Evolutionary conservation across 352 stramenopile species (phyloP).

Genomic region (Phytophthora constricta): DNA sequence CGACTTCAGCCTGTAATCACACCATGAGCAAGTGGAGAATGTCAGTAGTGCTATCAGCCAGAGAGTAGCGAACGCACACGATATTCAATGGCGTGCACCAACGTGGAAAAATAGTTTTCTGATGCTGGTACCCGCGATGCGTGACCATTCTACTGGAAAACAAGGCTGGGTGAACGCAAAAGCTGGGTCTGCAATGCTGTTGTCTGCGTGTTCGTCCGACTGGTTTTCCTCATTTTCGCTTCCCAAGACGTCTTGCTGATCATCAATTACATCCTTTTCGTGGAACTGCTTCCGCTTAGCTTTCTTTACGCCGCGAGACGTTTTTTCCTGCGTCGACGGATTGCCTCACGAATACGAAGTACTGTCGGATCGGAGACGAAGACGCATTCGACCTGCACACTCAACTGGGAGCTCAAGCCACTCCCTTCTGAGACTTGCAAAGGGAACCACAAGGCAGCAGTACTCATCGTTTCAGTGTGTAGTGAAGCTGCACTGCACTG

Average conservation of each 20-base stretch:
- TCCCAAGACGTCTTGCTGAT: slow-evolving; percentile 5
- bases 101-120: slow-evolving; percentile 73
- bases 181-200: slow-evolving; percentile 48
- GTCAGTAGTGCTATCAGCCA: neutral
- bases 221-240: slow-evolving; percentile 1
- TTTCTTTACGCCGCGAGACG: neutral
- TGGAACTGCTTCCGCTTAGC: neutral
- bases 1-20: slow-evolving; percentile 47
- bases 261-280: neutral
- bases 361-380: slow-evolving; percentile 42
- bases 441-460: slow-evolving; percentile 47
- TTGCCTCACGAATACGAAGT: slow-evolving; percentile 30
- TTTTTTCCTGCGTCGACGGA: slow-evolving; percentile 10
- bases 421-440: slow-evolving; percentile 34
- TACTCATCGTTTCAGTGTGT: slow-evolving; percentile 1
- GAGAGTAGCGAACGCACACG: no score
- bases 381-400: slow-evolving; percentile 44
- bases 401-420: slow-evolving; percentile 29
- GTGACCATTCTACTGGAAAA: slow-evolving; percentile 61
- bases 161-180: slow-evolving; percentile 66
- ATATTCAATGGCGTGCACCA: slow-evolving; percentile 3
- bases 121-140: slow-evolving; percentile 59
- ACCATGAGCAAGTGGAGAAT: neutral
- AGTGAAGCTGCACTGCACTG: slow-evolving; percentile 1
- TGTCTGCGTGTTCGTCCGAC: slow-evolving; percentile 2